Evolutionary conservation across 805 yeast species (phyloP), one percentile per base, ranked within the genome.

Genomic region (Saccharomycopsis sp.): DNA sequence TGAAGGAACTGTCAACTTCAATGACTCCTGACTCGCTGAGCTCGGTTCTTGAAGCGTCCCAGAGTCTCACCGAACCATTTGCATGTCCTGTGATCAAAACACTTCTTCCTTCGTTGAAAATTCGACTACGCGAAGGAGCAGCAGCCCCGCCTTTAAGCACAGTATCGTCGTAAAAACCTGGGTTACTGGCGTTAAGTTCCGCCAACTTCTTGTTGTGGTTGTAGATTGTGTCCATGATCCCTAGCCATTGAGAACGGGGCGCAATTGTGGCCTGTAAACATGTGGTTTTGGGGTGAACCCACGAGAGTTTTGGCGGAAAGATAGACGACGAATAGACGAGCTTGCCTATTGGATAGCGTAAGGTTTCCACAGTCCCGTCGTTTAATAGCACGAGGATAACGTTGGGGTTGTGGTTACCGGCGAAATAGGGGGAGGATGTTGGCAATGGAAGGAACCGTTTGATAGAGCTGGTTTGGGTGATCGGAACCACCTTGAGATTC

Each of bases 71-170:
- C 41, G 85, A 80, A 0, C 97, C 98, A 68, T 86, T 86, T 41
- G 84, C 81, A 67, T 94, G 97, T 0, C 97, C 98, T 0, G 96
- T 85, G 0, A 90, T 84, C 49, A 92, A 74, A 12, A 80, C 81
- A 2, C 85, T 81, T 47, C 87, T 76, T 22, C 74, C 70, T 41
- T 80, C 84, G 22, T n/a, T 29, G 59, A 72, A 72, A 1, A 78
- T 73, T 54, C 84, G 78, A 47, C 78, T 70, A 34, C 73, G 74
- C 22, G 79, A 76, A 35, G 77, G 73, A 0, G 77, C 78, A 0
- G 96, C 87, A 1, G 84, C 80, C 3, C 99, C 99, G 54, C 99
- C 99, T 57, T 77, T 78, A 41, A 92, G 73, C 3, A 90, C 70
- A 7, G 80, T 72, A 8, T 73, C 75, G 14, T 72, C 70, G 42